These are phyloP conservation scores for Biscogniauxia mediterranea DNA, from an alignment of 2,329 filamentous ascomycete genomes.

Conservation along the genomic window DNA sequence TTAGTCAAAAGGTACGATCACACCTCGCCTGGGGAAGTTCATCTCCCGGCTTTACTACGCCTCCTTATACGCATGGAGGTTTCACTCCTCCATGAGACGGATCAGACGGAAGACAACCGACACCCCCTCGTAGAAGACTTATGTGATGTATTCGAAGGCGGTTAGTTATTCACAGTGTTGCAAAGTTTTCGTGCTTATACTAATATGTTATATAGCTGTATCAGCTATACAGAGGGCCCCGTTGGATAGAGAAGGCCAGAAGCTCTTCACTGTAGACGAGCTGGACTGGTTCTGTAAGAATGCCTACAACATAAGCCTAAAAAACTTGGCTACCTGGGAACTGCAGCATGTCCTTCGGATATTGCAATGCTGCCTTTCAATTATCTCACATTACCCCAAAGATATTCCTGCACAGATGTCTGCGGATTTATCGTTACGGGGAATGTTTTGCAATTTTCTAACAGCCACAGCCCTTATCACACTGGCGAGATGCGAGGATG, in stretches of 20 bases:
- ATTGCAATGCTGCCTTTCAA: slow-evolving; percentile 49
- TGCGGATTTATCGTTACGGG: slow-evolving; percentile 55
- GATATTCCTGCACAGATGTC: slow-evolving; percentile 41
- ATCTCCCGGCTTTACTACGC: slow-evolving; percentile 64
- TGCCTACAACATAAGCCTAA: slow-evolving; percentile 73
- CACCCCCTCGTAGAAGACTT: slow-evolving; percentile 44
- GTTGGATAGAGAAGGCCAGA: slow-evolving; percentile 41
- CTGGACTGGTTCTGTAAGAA: slow-evolving; percentile 83
- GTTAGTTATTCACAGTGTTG: slow-evolving; percentile 30
- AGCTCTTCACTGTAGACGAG: slow-evolving; percentile 60
- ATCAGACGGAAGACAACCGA: slow-evolving; percentile 15
- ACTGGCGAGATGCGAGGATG: slow-evolving; percentile 51
- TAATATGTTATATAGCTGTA: slow-evolving; percentile 33
- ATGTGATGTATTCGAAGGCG: slow-evolving; percentile 49
- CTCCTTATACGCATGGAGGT: slow-evolving; percentile 54
- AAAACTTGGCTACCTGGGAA: slow-evolving; percentile 54
- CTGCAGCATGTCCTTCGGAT: slow-evolving; percentile 56
- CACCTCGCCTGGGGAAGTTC: slow-evolving; percentile 45
- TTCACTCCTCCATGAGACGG: slow-evolving; percentile 38
- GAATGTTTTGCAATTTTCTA: slow-evolving; percentile 71
- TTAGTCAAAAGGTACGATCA: slow-evolving; percentile 57
- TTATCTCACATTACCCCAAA: slow-evolving; percentile 50
- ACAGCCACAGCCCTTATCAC: slow-evolving; percentile 50
- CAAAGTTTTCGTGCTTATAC: slow-evolving; percentile 3
- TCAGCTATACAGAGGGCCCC: slow-evolving; percentile 40